Base-by-base conservation (phyloP, 495 filamentous ascomycete species). In the Penicillium steckii region DNA sequence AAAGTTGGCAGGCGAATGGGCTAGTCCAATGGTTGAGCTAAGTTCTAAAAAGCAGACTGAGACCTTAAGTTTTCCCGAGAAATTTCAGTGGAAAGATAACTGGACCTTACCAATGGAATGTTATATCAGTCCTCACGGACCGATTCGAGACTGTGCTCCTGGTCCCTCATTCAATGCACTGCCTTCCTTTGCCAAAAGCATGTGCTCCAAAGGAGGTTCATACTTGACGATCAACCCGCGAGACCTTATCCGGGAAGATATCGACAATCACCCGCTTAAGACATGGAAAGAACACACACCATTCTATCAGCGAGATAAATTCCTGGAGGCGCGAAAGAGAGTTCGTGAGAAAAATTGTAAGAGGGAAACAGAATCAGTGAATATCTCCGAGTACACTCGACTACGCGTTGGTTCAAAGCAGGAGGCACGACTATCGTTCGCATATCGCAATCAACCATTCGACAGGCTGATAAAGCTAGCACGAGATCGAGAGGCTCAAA, bases 1-100 rank as follows among this genome's bases (percentile, higher is more conserved):
- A 12, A 54, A 18, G 3, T 59, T 66, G 44, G 68, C 61, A 15
- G 74, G 74, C 0, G 41, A 57, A 23, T 77, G 74, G 72, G 59
- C 53, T 23, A 56, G 49, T 47, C 41, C 65, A 23, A 50, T 59
- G n/a, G 38, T n/a, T 21, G 19, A 41, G 10, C 38, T 22, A 22
- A 3, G 18, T 21, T 8, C 7, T 41, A 22, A 7, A 1, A 7
- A 17, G 8, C 38, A 8, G 8, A 22, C 19, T 13, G 18, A 23
- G n/a, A 41, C 9, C n/a, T 19, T 22, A 8, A 9, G 7, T 8
- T 2, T 24, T 0, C 44, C 43, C 1, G 59, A 58, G 21, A 23
- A 19, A 30, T 64, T 66, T 8, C 40, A 60, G 17, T 65, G 64
- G 64, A 57, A 50, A 44, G 29, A 44, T 6, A 5, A 41, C 10